A percentile compares a stretch with the other conserved stretches of the same genome.
Evolutionary conservation across 2,329 filamentous ascomycete species (phyloP).

Genomic region (Ascochyta clinopodiicola): DNA sequence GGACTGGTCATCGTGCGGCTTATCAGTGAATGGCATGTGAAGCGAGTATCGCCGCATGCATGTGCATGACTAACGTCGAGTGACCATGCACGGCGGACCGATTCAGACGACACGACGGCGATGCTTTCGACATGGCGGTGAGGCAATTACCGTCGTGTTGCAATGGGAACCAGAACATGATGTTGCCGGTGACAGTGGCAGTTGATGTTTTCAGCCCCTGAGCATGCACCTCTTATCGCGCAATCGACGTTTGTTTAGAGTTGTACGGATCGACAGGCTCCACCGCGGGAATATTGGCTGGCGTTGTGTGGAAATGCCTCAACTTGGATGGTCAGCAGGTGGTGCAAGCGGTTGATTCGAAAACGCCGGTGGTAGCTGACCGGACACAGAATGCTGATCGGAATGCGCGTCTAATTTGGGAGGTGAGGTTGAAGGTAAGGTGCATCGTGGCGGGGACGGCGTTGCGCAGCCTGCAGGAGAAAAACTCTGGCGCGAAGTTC

Average conservation of each 20-base stretch:
- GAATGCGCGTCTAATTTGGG: neutral
- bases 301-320: constrained; percentile 5
- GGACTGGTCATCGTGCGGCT: neutral
- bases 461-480: neutral
- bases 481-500: neutral
- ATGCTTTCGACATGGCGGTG: constrained; percentile 13
- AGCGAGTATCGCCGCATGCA: constrained; percentile 5
- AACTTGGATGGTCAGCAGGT: neutral
- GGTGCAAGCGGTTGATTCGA: neutral
- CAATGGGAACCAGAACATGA: constrained; percentile 2
- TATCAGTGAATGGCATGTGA: constrained; percentile 8
- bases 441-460: constrained; percentile 1
- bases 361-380: constrained; percentile 2
- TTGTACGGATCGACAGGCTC: constrained; percentile 17
- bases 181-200: constrained; percentile 1
- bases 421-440: neutral
- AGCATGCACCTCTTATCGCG: neutral
- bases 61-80: constrained; percentile 4
- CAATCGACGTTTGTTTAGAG: constrained; percentile 20
- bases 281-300: constrained; percentile 7
- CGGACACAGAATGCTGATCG: constrained; percentile 2
- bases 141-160: constrained; percentile 6
- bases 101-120: constrained; percentile 7
- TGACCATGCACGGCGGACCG: constrained; percentile 4
- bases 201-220: constrained; percentile 10